These are phyloP conservation scores for Leonotis leonurus DNA, from an alignment of 257 asterid genomes.

Conservation along the genomic window DNA sequence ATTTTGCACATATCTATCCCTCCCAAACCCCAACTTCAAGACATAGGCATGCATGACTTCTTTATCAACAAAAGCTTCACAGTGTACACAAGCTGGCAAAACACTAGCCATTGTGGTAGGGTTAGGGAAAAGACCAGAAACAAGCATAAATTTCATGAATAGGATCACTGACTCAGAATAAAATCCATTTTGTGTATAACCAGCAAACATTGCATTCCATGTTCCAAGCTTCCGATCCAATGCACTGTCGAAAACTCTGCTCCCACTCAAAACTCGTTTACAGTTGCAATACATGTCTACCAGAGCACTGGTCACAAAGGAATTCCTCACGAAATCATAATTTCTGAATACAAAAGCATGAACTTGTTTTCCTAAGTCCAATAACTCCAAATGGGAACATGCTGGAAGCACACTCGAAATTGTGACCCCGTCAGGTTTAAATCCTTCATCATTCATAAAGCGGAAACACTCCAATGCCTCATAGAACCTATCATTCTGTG, in stretches of 20 bases:
- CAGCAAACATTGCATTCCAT: slow-evolving; percentile 94
- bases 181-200: slow-evolving; percentile 69
- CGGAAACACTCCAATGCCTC: slow-evolving; percentile 59
- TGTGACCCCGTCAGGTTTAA: slow-evolving; percentile 72
- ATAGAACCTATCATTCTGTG: slow-evolving; percentile 47
- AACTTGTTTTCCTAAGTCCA: slow-evolving; percentile 59
- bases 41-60: slow-evolving; percentile 75
- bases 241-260: slow-evolving; percentile 47
- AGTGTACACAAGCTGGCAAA: slow-evolving; percentile 82
- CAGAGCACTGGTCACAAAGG: slow-evolving; percentile 74
- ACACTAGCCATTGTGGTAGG: slow-evolving; percentile 82
- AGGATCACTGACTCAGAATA: slow-evolving; percentile 46
- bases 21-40: slow-evolving; percentile 56
- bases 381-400: slow-evolving; percentile 70
- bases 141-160: slow-evolving; percentile 45
- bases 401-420: slow-evolving; percentile 82
- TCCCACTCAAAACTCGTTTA: slow-evolving; percentile 48
- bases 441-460: slow-evolving; percentile 48
- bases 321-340: slow-evolving; percentile 43
- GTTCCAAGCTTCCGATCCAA: slow-evolving; percentile 45
- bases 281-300: slow-evolving; percentile 95
- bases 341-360: slow-evolving; percentile 67
- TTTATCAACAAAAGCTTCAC: slow-evolving; percentile 50
- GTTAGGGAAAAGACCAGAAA: slow-evolving; percentile 42
- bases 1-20: slow-evolving; percentile 63